Percentiles rank a stretch among this genome's conserved stretches.
Conservation (phyloP, 2,329 filamentous ascomycete species). For the Sarocladium oryzae region DNA sequence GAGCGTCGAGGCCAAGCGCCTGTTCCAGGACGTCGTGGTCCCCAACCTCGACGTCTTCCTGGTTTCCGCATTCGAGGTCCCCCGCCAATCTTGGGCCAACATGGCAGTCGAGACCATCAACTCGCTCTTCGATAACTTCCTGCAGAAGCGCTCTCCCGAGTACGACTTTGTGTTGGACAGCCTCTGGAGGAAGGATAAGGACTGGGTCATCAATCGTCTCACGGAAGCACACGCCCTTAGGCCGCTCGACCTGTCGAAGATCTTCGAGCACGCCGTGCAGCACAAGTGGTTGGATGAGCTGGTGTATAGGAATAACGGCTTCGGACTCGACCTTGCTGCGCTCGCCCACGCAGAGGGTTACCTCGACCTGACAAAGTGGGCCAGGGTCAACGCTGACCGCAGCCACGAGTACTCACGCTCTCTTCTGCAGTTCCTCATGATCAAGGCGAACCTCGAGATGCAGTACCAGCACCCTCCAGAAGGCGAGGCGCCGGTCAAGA, state of each 20-base stretch:
- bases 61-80: constrained; percentile 69
- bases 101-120: constrained; percentile 70
- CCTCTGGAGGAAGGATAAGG: constrained; percentile 82
- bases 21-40: constrained; percentile 61
- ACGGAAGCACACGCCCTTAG: constrained; percentile 76
- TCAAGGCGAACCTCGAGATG: constrained; percentile 78
- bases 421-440: constrained; percentile 72
- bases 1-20: constrained; percentile 54
- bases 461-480: constrained; percentile 66
- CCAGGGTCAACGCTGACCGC: constrained; percentile 62
- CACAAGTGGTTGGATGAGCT: constrained; percentile 81
- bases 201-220: constrained; percentile 77
- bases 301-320: constrained; percentile 70
- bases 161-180: constrained; percentile 88
- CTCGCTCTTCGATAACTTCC: constrained; percentile 75
- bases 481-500: constrained; percentile 45
- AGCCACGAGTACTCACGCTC: constrained; percentile 62
- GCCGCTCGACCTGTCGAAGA: constrained; percentile 39
- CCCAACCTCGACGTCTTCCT: constrained; percentile 75
- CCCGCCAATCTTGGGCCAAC: constrained; percentile 64
- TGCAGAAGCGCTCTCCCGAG: constrained; percentile 69
- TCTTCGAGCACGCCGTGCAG: constrained; percentile 61
- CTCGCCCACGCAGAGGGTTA: constrained; percentile 73
- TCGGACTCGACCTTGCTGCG: constrained; percentile 81
- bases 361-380: constrained; percentile 79